Conservation (phyloP, 257 asterid genomes). For the Plantago major region DNA sequence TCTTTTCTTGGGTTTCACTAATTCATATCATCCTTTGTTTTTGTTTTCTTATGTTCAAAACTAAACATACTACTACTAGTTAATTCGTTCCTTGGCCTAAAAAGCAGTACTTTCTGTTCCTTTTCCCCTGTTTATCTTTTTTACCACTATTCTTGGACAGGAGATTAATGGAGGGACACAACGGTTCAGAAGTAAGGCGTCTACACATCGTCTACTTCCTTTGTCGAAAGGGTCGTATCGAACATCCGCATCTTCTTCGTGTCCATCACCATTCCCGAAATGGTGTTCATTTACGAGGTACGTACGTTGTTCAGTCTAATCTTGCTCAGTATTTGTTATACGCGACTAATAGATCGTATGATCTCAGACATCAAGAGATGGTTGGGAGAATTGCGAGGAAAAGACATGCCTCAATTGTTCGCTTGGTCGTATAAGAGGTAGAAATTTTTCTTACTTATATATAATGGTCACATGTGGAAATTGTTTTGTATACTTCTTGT, state of each 20-base stretch:
- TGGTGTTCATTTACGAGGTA: slow-evolving; percentile 79
- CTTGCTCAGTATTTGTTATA: neutral
- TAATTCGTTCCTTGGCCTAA: slow-evolving; percentile 25
- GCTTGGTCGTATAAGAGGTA: slow-evolving; percentile 97
- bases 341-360: neutral
- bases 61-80: neutral
- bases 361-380: slow-evolving; percentile 78
- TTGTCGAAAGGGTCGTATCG: slow-evolving; percentile 68
- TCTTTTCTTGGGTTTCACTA: slow-evolving; percentile 37
- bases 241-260: slow-evolving; percentile 86
- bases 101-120: slow-evolving; percentile 33
- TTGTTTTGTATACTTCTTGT: neutral
- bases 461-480: neutral
- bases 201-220: slow-evolving; percentile 76
- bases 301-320: neutral
- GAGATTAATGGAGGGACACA: slow-evolving; percentile 63
- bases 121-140: slow-evolving; percentile 17
- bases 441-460: neutral
- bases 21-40: slow-evolving; percentile 16
- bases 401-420: slow-evolving; percentile 72
- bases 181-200: slow-evolving; percentile 64
- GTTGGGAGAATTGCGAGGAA: slow-evolving; percentile 81
- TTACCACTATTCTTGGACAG: slow-evolving; percentile 22
- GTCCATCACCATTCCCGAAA: slow-evolving; percentile 69
- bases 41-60: slow-evolving; percentile 4